phyloP scores from a whole-genome alignment of 163 green algal genomes.

The Volvox carteri region DNA sequence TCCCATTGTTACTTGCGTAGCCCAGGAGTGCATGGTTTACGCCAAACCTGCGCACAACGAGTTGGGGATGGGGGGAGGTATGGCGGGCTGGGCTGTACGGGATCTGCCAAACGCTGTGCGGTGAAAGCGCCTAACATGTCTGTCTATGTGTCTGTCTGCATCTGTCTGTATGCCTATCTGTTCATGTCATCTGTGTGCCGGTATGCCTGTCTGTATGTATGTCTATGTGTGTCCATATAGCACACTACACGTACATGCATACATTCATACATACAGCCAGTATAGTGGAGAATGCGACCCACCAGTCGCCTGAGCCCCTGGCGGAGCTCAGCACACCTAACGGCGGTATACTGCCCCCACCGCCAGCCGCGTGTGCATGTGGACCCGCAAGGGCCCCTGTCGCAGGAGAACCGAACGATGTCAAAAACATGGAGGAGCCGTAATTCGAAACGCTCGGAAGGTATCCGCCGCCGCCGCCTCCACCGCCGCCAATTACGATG shows the following conservation, averaged over 20 bases:
- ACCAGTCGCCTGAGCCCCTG: conserved; percentile 13
- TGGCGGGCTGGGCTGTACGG: too few relatives aligned
- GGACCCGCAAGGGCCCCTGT: background rate
- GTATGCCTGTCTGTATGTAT: too few relatives aligned
- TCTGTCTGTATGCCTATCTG: too few relatives aligned
- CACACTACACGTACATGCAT: too few relatives aligned
- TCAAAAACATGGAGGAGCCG: background rate
- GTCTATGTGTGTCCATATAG: too few relatives aligned
- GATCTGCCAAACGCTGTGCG: too few relatives aligned
- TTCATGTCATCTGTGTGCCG: too few relatives aligned
- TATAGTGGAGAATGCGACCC: too few relatives aligned
- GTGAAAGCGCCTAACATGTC: too few relatives aligned
- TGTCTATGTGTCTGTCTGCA: too few relatives aligned
- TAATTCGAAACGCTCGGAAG: background rate
- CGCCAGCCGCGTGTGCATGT: background rate
- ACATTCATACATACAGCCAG: too few relatives aligned
- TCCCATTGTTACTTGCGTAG: conserved; percentile 15
- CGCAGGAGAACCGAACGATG: background rate
- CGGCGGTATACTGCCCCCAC: background rate
- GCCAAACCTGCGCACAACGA: background rate
- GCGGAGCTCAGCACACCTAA: background rate
- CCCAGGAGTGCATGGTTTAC: background rate
- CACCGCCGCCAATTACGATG: background rate
- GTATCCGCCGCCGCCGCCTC: background rate
- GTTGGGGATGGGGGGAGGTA: too few relatives aligned